A percentile compares a stretch with the other conserved stretches of the same genome.
phyloP scores from a whole-genome alignment of 768 basidiomycete genomes.

The Amanita rimosa region DNA sequence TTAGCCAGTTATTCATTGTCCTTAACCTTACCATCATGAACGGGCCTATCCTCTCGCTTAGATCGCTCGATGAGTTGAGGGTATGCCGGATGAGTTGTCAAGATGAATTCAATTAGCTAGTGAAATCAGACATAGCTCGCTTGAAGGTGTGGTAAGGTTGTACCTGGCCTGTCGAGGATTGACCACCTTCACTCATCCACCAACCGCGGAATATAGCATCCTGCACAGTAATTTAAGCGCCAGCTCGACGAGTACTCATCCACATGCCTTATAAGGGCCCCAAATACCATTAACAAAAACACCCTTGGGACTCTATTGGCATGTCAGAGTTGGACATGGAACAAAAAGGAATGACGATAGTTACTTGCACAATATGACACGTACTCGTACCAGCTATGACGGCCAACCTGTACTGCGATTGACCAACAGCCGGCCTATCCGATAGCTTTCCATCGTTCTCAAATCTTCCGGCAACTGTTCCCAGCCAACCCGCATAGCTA shows the following conservation, averaged over 20 bases:
- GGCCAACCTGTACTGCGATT: slow-evolving; percentile 75
- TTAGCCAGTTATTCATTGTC: background rate
- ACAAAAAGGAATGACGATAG: background rate
- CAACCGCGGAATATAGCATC: slow-evolving; percentile 86
- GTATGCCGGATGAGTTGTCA: slow-evolving; percentile 87
- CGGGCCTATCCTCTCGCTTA: slow-evolving; percentile 44
- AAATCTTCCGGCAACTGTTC: slow-evolving; percentile 80
- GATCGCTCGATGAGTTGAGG: slow-evolving; percentile 52
- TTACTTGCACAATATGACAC: slow-evolving; percentile 85
- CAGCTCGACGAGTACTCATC: background rate
- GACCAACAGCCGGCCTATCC: slow-evolving; percentile 49
- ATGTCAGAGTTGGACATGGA: background rate
- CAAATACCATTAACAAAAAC: slow-evolving; percentile 89
- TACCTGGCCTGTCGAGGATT: slow-evolving; percentile 95
- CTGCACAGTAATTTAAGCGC: slow-evolving; percentile 22
- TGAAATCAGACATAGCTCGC: background rate
- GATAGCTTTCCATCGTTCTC: slow-evolving; percentile 41
- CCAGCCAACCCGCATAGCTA: slow-evolving; percentile 94
- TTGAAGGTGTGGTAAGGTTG: slow-evolving; percentile 3
- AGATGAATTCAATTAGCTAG: slow-evolving; percentile 87
- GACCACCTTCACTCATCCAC: slow-evolving; percentile 99
- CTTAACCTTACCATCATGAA: slow-evolving; percentile 37
- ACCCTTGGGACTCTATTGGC: slow-evolving; percentile 55
- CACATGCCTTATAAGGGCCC: slow-evolving; percentile 70
- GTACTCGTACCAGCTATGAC: slow-evolving; percentile 95